phyloP scores from a whole-genome alignment of 192 early-diverging fungal species.

The Coemansia sp. region DNA sequence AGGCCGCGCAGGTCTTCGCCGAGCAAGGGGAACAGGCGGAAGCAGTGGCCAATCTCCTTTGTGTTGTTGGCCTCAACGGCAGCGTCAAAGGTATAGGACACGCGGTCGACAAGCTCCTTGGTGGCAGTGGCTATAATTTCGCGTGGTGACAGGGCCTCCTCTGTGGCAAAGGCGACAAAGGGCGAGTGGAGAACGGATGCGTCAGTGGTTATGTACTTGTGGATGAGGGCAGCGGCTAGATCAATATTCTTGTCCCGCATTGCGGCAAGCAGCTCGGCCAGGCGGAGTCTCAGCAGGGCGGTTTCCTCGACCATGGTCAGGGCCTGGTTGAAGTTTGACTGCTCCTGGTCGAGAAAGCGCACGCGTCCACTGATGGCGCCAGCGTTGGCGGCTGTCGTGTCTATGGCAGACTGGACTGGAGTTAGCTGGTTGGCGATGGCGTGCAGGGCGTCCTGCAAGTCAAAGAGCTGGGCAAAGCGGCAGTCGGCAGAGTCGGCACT shows the following conservation, averaged over 20 bases:
- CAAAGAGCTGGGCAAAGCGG: constrained; percentile 14
- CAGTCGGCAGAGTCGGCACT: no score
- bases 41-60: constrained; percentile 76
- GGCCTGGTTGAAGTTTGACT: constrained; percentile 67
- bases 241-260: constrained; percentile 55
- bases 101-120: constrained; percentile 62
- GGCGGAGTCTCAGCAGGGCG: constrained; percentile 42
- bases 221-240: constrained; percentile 51
- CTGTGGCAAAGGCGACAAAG: constrained; percentile 21
- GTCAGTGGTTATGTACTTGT: constrained; percentile 22
- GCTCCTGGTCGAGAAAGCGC: constrained; percentile 77
- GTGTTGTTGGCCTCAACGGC: constrained; percentile 69
- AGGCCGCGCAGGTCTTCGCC: constrained; percentile 82
- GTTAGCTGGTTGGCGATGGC: constrained; percentile 9
- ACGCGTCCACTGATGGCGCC: constrained; percentile 84
- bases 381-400: constrained; percentile 59
- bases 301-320: constrained; percentile 72
- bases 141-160: background rate
- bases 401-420: constrained; percentile 32
- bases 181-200: constrained; percentile 21
- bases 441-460: constrained; percentile 5
- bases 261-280: constrained; percentile 28
- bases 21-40: constrained; percentile 86
- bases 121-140: constrained; percentile 57
- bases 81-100: constrained; percentile 75